These are phyloP conservation scores for Coemansia sp. DNA, from an alignment of 192 early-diverging fungal species.

Conservation along the genomic window DNA sequence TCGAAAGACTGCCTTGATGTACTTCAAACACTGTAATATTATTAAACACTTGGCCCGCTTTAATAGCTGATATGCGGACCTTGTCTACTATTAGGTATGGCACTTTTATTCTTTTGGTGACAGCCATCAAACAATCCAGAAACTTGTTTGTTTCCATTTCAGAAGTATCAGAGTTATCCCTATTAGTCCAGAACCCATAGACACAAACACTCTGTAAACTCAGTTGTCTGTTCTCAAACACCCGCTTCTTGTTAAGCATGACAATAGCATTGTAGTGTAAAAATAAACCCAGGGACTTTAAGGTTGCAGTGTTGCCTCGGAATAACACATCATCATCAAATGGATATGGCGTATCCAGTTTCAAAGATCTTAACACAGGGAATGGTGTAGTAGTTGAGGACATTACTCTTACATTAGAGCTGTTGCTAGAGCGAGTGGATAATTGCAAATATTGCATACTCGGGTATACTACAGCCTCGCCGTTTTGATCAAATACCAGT, in stretches of 20 bases:
- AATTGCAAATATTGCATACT: neutral
- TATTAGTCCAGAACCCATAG: too few species aligned
- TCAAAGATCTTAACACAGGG: neutral
- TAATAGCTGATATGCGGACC: neutral
- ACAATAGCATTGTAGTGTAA: neutral
- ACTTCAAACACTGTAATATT: neutral
- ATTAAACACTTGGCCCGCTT: neutral
- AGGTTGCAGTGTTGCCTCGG: slow-evolving; percentile 5
- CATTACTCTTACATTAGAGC: too few species aligned
- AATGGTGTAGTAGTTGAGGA: neutral
- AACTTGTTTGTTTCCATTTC: neutral
- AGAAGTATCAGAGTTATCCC: too few species aligned
- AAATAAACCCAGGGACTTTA: neutral
- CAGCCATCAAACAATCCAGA: too few species aligned
- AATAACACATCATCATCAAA: slow-evolving; percentile 15
- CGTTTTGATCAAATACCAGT: neutral
- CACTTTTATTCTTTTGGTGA: too few species aligned
- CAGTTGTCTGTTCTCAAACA: neutral
- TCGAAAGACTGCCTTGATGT: neutral
- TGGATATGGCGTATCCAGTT: neutral
- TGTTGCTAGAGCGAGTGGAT: too few species aligned
- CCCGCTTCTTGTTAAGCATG: neutral
- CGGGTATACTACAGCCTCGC: neutral
- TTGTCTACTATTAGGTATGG: too few species aligned
- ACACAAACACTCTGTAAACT: neutral